Percentiles rank a stretch among this genome's conserved stretches.
phyloP scores from a whole-genome alignment of 495 filamentous ascomycete species.

The Thermothielavioides terrestris region DNA sequence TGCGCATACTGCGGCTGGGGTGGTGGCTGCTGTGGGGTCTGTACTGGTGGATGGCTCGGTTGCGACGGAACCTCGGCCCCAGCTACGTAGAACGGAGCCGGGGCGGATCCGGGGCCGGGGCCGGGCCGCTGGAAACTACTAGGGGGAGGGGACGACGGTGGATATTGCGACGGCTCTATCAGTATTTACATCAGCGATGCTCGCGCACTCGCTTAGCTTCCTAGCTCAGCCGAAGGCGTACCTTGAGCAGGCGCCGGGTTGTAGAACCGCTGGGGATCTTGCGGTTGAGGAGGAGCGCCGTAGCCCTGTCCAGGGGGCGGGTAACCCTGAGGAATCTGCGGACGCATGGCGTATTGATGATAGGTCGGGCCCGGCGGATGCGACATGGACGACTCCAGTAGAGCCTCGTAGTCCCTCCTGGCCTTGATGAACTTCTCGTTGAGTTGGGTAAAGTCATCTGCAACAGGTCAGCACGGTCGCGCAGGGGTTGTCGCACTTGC shows the following conservation, averaged over 20 bases:
- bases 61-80: constrained; percentile 38
- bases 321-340: constrained; percentile 56
- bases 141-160: constrained; percentile 35
- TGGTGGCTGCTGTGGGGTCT: constrained; percentile 27
- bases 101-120: constrained; percentile 22
- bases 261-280: constrained; percentile 64
- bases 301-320: constrained; percentile 22
- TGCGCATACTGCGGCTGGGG: constrained; percentile 32
- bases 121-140: constrained; percentile 40
- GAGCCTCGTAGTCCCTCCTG: constrained; percentile 85
- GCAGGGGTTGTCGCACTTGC: neutral
- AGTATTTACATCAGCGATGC: constrained; percentile 23
- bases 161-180: constrained; percentile 33
- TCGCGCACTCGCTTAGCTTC: constrained; percentile 16
- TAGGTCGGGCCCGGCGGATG: constrained; percentile 63
- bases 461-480: constrained; percentile 10
- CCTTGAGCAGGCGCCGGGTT: constrained; percentile 46
- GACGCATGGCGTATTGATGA: constrained; percentile 57
- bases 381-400: constrained; percentile 95
- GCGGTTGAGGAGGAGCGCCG: constrained; percentile 40
- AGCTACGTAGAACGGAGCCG: constrained; percentile 40
- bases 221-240: constrained; percentile 23
- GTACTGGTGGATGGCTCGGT: constrained; percentile 17
- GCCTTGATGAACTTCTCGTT: constrained; percentile 99
- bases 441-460: constrained; percentile 94